phyloP scores from a whole-genome alignment of 2,329 filamentous ascomycete genomes.

The Apiospora marii region DNA sequence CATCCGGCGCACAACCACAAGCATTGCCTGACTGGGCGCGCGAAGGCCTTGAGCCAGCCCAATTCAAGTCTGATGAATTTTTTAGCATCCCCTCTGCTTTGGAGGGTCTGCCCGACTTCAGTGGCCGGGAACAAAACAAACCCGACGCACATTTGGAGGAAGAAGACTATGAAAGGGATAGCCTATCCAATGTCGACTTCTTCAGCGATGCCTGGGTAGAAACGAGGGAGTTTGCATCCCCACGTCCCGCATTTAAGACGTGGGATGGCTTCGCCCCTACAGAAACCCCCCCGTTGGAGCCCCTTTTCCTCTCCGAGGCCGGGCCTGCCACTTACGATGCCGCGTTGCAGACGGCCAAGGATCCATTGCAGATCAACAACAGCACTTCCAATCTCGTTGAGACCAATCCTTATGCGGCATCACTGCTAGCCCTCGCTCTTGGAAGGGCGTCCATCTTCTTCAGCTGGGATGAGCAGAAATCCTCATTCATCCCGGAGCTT shows the following conservation, averaged over 20 bases:
- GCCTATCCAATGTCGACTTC: constrained; percentile 31
- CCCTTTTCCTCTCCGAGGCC: constrained; percentile 73
- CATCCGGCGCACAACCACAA: constrained; percentile 46
- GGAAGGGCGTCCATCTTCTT: constrained; percentile 79
- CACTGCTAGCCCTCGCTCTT: constrained; percentile 71
- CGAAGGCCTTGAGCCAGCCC: constrained; percentile 28
- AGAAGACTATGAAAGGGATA: constrained; percentile 5
- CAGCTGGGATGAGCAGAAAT: constrained; percentile 60
- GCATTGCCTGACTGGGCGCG: constrained; percentile 24
- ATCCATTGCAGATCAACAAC: constrained; percentile 49
- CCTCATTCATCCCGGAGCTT: constrained; percentile 59
- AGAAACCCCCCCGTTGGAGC: constrained; percentile 48
- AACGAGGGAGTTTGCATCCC: constrained; percentile 42
- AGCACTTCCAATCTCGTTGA: constrained; percentile 54
- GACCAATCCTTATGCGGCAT: constrained; percentile 58
- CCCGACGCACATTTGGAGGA: neutral
- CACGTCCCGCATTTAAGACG: constrained; percentile 59
- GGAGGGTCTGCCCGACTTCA: constrained; percentile 21
- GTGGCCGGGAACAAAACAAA: neutral
- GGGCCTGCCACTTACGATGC: constrained; percentile 73
- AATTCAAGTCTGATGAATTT: constrained; percentile 44
- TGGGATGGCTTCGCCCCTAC: constrained; percentile 72
- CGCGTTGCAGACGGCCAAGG: constrained; percentile 53
- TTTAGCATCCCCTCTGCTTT: constrained; percentile 51
- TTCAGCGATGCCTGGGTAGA: constrained; percentile 58